Evolutionary conservation across 176 grass and related monocot species (phyloP), one percentile per base, ranked within the genome.

Genomic region (Phyllostachys edulis): DNA sequence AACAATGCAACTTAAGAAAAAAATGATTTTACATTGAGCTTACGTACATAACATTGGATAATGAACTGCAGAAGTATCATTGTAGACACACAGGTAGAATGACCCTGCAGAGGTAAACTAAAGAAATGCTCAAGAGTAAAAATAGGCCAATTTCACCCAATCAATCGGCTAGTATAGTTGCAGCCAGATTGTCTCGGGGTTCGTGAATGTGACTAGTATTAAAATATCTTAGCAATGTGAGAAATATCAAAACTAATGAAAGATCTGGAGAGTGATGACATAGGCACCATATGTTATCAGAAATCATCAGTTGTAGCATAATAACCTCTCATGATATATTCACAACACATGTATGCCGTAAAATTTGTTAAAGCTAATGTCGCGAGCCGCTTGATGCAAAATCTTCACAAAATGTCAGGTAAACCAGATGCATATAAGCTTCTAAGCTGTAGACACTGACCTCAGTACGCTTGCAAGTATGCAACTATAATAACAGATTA

Each of bases 1-100:
- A 71, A 85, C 76, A 90, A 73, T 67, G 36, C 55, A 71, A 66
- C 1, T 16, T 78, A 59, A 79, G 5, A 88, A 78, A 78, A 78
- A 82, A 83, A 78, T 69, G 10, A 63, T 44, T 87, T 64, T 80
- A 50, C n/a, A 27, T 61, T 49, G 50, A 73, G 20, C 11, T 70
- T 40, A 16, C 60, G n/a, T 54, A 49, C 11, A 71, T 73, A 10
- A 0, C 79, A 67, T 79, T 73, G 32, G 7, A 49, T 29, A 61
- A 84, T 80, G 55, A 50, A 23, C 40, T 10, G 26, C 15, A 80
- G 39, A 67, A 21, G 27, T 66, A 73, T 46, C 16, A 36, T 37
- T 59, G 26, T 20, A 80, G 7, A 75, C n/a, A 52, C n/a, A 62
- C 40, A 42, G 56, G 14, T 29, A 40, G 54, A 61, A 52, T 77